A percentile compares a stretch with the other conserved stretches of the same genome.
These are phyloP conservation scores for Blastobotrys apis DNA, from an alignment of 1,139 yeast genomes.

Conservation along the genomic window DNA sequence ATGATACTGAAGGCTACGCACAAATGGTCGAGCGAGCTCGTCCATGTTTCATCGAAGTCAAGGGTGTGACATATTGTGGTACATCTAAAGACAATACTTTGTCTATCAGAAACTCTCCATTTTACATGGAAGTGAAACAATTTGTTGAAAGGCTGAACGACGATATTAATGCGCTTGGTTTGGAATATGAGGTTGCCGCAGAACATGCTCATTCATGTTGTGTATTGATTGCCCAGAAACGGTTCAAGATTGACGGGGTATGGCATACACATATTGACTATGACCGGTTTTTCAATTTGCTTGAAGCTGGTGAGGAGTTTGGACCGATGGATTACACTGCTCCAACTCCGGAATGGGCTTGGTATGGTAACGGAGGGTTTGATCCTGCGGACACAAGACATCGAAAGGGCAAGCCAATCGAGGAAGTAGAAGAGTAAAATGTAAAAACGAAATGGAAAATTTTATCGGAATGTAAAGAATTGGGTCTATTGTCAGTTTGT, in stretches of 20 bases:
- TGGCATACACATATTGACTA: slow-evolving; percentile 94
- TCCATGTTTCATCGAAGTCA: slow-evolving; percentile 87
- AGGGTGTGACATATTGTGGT: slow-evolving; percentile 94
- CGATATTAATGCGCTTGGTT: slow-evolving; percentile 59
- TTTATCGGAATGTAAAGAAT: too few relatives aligned
- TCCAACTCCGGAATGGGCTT: slow-evolving; percentile 87
- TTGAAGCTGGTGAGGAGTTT: slow-evolving; percentile 53
- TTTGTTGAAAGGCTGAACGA: slow-evolving; percentile 62
- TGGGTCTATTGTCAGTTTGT: too few relatives aligned
- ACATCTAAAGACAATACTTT: slow-evolving; percentile 78
- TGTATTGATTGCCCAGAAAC: slow-evolving; percentile 71
- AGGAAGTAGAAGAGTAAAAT: slow-evolving; percentile 1
- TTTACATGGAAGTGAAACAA: slow-evolving; percentile 79
- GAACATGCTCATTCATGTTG: slow-evolving; percentile 97
- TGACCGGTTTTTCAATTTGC: slow-evolving; percentile 64
- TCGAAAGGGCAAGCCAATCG: slow-evolving; percentile 18
- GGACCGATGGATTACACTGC: slow-evolving; percentile 75
- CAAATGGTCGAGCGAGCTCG: slow-evolving; percentile 76
- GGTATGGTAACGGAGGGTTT: slow-evolving; percentile 90
- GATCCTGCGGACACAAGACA: slow-evolving; percentile 65
- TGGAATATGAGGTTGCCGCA: slow-evolving; percentile 78
- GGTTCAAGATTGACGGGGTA: slow-evolving; percentile 62
- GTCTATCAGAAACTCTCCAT: slow-evolving; percentile 94
- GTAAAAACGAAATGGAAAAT: too few relatives aligned
- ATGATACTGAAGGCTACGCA: slow-evolving; percentile 78